Evolutionary conservation across 176 grass and related monocot species (phyloP).

Genomic region (Phyllostachys edulis): DNA sequence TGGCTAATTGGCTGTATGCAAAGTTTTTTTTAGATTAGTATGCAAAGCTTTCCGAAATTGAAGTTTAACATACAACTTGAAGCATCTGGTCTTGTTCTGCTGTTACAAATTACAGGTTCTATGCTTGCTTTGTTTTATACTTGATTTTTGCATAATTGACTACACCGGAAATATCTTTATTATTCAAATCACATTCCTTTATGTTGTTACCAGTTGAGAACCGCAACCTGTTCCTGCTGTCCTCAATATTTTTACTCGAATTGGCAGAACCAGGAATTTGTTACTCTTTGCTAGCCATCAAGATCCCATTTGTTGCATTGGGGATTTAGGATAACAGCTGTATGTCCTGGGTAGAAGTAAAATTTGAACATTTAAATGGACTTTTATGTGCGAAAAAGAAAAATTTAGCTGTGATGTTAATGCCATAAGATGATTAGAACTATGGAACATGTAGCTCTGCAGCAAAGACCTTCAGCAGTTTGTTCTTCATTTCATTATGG

Average conservation of each 20-base stretch:
- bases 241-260: background rate
- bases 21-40: too few species aligned
- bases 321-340: background rate
- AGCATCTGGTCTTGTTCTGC: background rate
- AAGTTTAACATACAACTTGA: background rate
- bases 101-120: background rate
- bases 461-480: conserved; percentile 2
- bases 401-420: background rate
- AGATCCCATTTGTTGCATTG: conserved; percentile 4
- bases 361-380: background rate
- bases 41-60: background rate
- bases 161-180: background rate
- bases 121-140: background rate
- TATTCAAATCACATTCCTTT: background rate
- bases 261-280: background rate
- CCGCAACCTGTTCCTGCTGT: background rate
- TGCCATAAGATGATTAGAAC: background rate
- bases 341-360: background rate
- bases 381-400: conserved; percentile 6
- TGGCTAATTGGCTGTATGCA: background rate
- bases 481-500: conserved; percentile 1
- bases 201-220: background rate
- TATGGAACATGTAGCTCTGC: background rate
- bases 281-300: background rate
- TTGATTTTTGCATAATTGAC: background rate